Evolutionary conservation across 1,139 yeast species (phyloP).

Genomic region (Geotrichum restrictum): DNA sequence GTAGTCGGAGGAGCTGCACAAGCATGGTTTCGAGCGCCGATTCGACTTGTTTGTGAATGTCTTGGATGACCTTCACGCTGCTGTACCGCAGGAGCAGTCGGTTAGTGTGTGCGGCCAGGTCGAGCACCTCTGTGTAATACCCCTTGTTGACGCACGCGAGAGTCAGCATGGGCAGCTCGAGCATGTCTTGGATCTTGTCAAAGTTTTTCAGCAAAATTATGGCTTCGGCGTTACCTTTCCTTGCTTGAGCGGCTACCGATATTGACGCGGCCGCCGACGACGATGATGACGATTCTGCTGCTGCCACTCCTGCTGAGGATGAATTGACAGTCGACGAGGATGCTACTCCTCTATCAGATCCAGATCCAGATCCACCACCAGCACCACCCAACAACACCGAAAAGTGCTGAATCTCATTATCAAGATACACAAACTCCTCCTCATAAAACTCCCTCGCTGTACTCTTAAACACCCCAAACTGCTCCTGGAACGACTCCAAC

Average conservation of each 20-base stretch:
- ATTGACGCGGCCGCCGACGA: background rate
- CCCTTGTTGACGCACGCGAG: constrained; percentile 82
- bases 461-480: constrained; percentile 25
- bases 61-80: constrained; percentile 51
- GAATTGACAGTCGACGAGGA: no score
- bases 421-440: constrained; percentile 17
- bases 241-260: background rate
- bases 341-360: no score
- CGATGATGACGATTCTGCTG: background rate
- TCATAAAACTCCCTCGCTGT: constrained; percentile 22
- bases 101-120: constrained; percentile 65
- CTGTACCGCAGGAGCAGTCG: constrained; percentile 69
- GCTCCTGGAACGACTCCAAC: constrained; percentile 22
- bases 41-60: constrained; percentile 42
- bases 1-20: constrained; percentile 57
- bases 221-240: constrained; percentile 11
- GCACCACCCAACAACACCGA: constrained; percentile 1
- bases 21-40: constrained; percentile 43
- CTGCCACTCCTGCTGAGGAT: background rate
- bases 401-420: constrained; percentile 18
- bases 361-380: background rate
- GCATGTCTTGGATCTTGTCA: constrained; percentile 68
- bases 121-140: constrained; percentile 84
- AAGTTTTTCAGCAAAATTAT: constrained; percentile 53
- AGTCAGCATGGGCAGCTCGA: constrained; percentile 79